Evolutionary conservation across 1,139 yeast genomes (phyloP).

Genomic region (Suhomyces taliae): DNA sequence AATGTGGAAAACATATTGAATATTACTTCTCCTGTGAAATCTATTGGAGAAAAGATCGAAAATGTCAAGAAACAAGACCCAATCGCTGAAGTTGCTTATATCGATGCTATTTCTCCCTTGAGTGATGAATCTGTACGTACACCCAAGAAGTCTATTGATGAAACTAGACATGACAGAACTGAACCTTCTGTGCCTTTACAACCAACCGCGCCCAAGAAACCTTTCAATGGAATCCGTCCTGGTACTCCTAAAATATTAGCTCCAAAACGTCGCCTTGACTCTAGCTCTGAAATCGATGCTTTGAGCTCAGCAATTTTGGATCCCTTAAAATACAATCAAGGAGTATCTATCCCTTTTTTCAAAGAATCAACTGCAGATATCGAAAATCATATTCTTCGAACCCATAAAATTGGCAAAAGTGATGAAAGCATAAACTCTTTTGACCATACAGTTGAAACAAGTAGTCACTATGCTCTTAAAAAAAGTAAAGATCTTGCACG

Average conservation of each 20-base stretch:
- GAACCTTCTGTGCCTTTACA: no score
- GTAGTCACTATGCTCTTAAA: not conserved
- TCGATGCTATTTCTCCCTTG: constrained; percentile 17
- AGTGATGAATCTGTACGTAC: not conserved
- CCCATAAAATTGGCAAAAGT: not conserved
- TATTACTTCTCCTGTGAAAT: not conserved
- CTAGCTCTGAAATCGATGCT: not conserved
- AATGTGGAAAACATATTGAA: no score
- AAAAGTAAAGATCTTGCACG: not conserved
- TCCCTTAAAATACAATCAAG: not conserved
- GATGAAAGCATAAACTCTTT: not conserved
- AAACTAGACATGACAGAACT: no score
- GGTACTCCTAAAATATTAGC: no score
- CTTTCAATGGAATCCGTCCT: no score
- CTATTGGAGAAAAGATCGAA: not conserved
- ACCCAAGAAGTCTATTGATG: not conserved
- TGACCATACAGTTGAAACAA: not conserved
- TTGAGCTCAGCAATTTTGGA: not conserved
- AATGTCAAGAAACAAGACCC: not conserved
- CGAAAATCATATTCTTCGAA: not conserved
- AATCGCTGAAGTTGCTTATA: not conserved
- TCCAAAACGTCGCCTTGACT: not conserved
- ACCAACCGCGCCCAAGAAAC: no score
- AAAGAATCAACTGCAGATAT: not conserved
- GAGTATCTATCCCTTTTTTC: not conserved